A percentile compares a stretch with the other conserved stretches of the same genome.
Conservation (phyloP, 2,329 filamentous ascomycete species). For the Huntiella decipiens region DNA sequence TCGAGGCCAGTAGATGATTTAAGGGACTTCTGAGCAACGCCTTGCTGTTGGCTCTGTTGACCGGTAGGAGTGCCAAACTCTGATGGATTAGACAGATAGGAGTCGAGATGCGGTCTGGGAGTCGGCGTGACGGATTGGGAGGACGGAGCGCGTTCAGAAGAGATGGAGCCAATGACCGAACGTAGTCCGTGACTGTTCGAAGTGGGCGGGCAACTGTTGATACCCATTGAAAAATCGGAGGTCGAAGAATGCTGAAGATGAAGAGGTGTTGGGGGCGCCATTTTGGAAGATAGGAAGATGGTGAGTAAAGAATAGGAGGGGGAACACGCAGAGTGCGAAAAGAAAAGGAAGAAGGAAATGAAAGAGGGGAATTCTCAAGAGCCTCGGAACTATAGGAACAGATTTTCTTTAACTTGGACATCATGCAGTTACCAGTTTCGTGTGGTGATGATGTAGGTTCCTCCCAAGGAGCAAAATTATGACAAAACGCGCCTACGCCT, state of each 20-base stretch:
- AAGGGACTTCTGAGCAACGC: not conserved
- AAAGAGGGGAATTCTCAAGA: not conserved
- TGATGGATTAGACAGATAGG: too few species aligned
- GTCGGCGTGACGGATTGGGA: not conserved
- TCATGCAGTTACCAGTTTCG: too few species aligned
- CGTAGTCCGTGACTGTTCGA: too few species aligned
- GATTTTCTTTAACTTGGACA: too few species aligned
- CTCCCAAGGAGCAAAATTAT: too few species aligned
- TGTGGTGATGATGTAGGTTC: too few species aligned
- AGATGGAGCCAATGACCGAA: not conserved
- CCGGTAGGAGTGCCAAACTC: too few species aligned
- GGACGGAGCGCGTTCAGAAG: not conserved
- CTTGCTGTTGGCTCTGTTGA: not conserved
- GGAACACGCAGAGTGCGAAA: not conserved
- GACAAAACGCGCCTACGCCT: too few species aligned
- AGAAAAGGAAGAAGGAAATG: not conserved
- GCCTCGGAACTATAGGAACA: too few species aligned
- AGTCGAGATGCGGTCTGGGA: not conserved
- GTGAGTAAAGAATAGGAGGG: not conserved
- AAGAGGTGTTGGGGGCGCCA: not conserved
- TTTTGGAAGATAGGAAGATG: not conserved
- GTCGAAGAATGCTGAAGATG: not conserved
- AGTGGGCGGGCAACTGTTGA: not conserved
- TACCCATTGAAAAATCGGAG: not conserved
- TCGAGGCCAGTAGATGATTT: not conserved